phyloP scores from a whole-genome alignment of 1,139 yeast species.

The Kodamaea sp. region DNA sequence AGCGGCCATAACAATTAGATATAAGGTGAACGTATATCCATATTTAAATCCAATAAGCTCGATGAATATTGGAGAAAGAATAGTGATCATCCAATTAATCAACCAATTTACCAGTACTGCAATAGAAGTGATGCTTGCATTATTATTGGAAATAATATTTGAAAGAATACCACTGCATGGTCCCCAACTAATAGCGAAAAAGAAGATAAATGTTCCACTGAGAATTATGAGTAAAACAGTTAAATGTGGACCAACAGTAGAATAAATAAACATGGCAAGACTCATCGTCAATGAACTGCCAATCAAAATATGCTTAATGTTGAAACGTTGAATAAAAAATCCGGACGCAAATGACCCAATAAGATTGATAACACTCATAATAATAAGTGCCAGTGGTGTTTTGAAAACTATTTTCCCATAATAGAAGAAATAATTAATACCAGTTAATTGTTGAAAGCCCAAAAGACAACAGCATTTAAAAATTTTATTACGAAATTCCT shows the following conservation, averaged over 20 bases:
- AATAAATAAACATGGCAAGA: conserved; percentile 13
- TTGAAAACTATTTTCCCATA: conserved; percentile 24
- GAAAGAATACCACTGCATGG: conserved; percentile 28
- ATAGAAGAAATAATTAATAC: conserved; percentile 34
- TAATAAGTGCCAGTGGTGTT: conserved; percentile 9
- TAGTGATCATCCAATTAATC: conserved; percentile 24
- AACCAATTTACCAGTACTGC: conserved; percentile 24
- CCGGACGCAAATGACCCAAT: conserved; percentile 16
- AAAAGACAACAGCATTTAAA: conserved; percentile 19
- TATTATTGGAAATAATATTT: conserved; percentile 22
- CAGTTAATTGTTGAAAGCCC: conserved; percentile 34
- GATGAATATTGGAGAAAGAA: conserved; percentile 23
- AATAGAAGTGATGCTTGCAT: conserved; percentile 20
- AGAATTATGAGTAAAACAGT: conserved; percentile 8
- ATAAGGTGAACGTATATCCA: conserved; percentile 20
- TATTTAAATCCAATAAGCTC: conserved; percentile 17
- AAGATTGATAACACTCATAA: conserved; percentile 17
- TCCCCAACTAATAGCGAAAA: conserved; percentile 34
- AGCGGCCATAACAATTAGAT: conserved; percentile 17
- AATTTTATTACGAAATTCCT: conserved; percentile 1
- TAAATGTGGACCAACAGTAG: conserved; percentile 11
- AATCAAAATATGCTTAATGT: conserved; percentile 8
- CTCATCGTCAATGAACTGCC: conserved; percentile 15
- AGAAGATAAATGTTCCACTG: conserved; percentile 19
- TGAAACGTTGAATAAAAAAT: conserved; percentile 10